Evolutionary conservation across 1,284 basidiomycete genomes (phyloP).

Genomic region (Pterulicium gracile): DNA sequence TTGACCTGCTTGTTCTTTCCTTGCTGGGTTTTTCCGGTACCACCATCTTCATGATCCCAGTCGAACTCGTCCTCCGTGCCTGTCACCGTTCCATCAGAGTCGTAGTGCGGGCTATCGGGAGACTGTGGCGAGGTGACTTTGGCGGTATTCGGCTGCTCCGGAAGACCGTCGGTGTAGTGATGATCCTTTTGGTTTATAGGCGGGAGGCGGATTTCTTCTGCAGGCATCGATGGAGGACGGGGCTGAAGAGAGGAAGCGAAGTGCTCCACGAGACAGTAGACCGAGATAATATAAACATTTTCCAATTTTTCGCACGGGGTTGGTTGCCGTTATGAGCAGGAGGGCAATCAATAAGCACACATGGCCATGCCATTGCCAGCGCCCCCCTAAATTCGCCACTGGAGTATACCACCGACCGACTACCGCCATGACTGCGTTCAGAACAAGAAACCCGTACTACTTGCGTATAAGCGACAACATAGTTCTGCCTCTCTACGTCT

Average conservation of each 20-base stretch:
- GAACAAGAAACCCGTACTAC: constrained; percentile 56
- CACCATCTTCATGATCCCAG: constrained; percentile 40
- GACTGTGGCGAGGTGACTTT: background rate
- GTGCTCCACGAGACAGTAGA: too few species aligned
- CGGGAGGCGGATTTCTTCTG: background rate
- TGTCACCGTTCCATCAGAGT: constrained; percentile 48
- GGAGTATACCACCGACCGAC: too few species aligned
- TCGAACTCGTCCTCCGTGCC: constrained; percentile 63
- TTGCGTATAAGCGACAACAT: constrained; percentile 53
- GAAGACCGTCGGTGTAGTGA: too few species aligned
- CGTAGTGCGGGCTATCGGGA: constrained; percentile 12
- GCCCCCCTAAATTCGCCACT: too few species aligned
- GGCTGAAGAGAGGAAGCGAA: too few species aligned
- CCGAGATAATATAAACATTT: too few species aligned
- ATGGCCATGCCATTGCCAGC: too few species aligned
- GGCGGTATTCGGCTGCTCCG: background rate
- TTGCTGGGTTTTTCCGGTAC: too few species aligned
- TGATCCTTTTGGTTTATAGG: background rate
- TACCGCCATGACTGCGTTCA: constrained; percentile 31
- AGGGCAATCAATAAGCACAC: too few species aligned
- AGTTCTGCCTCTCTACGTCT: constrained; percentile 62
- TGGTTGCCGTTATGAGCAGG: too few species aligned
- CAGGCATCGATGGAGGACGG: background rate
- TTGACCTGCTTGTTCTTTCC: constrained; percentile 20
- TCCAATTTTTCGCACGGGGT: too few species aligned